Conservation (phyloP, 805 yeast species). For the Starmerella stigmatis region DNA sequence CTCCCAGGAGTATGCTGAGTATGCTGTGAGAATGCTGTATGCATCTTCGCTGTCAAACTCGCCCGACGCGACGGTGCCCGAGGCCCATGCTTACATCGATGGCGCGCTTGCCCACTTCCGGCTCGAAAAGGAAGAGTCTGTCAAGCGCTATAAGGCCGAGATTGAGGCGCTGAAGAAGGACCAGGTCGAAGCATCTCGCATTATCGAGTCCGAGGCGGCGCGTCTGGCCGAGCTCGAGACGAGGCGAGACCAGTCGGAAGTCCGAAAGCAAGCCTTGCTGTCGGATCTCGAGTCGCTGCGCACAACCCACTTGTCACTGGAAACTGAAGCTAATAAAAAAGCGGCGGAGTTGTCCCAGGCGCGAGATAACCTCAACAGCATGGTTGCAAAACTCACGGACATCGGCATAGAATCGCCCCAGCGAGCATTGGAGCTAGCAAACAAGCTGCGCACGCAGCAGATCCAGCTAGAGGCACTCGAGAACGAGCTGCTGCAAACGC, state of each 20-base stretch:
- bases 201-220: background rate
- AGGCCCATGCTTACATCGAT: constrained; percentile 1
- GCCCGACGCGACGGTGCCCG: background rate
- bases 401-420: constrained; percentile 1
- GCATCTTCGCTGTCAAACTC: background rate
- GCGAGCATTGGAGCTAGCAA: background rate
- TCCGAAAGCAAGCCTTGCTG: background rate
- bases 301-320: background rate
- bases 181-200: background rate
- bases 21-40: constrained; percentile 1
- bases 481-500: background rate
- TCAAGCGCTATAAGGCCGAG: background rate
- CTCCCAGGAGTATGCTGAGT: constrained; percentile 1
- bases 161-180: background rate
- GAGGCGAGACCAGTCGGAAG: background rate
- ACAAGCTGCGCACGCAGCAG: background rate
- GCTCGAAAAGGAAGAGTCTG: background rate
- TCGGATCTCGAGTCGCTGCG: background rate
- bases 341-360: background rate
- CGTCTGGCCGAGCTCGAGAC: background rate
- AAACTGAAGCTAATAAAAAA: background rate
- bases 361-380: background rate
- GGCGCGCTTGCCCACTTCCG: background rate
- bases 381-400: background rate
- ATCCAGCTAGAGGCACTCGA: background rate